Percentiles rank a stretch among this genome's conserved stretches.
phyloP scores from a whole-genome alignment of 2,329 filamentous ascomycete genomes.

The Huntiella omanensis region DNA sequence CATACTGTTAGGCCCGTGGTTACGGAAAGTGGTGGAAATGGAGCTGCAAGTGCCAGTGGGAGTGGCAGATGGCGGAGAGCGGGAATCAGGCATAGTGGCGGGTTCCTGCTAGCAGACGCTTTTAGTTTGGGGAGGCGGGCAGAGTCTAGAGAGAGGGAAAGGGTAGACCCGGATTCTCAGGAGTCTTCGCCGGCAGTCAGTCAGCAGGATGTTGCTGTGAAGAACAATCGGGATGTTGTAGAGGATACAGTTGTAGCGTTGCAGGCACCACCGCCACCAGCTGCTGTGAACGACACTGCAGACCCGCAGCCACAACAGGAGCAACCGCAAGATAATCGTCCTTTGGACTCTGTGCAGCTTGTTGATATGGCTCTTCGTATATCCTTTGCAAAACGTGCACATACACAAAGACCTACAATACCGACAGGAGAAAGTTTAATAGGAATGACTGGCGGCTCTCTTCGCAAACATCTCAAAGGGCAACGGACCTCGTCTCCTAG shows the following conservation, averaged over 20 bases:
- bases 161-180: conserved; percentile 3
- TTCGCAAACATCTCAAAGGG: conserved; percentile 53
- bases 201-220: conserved; percentile 11
- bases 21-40: too few relatives aligned
- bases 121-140: conserved; percentile 14
- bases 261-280: too few relatives aligned
- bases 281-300: not conserved
- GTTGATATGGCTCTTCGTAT: conserved; percentile 82
- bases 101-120: conserved; percentile 31
- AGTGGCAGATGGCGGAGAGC: conserved; percentile 16
- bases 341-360: conserved; percentile 66
- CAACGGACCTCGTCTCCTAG: conserved; percentile 45
- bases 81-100: conserved; percentile 28
- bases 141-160: not conserved
- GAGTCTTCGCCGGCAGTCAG: conserved; percentile 15
- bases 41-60: too few relatives aligned
- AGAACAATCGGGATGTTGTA: conserved; percentile 6
- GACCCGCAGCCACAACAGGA: not conserved
- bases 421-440: too few relatives aligned
- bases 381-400: conserved; percentile 59
- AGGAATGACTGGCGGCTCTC: conserved; percentile 25
- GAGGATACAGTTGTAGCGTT: too few relatives aligned
- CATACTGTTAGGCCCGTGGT: too few relatives aligned
- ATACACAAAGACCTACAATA: conserved; percentile 26
- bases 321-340: conserved; percentile 1